Conservation (phyloP, 2,329 filamentous ascomycete genomes). For the Arthroderma sp. region DNA sequence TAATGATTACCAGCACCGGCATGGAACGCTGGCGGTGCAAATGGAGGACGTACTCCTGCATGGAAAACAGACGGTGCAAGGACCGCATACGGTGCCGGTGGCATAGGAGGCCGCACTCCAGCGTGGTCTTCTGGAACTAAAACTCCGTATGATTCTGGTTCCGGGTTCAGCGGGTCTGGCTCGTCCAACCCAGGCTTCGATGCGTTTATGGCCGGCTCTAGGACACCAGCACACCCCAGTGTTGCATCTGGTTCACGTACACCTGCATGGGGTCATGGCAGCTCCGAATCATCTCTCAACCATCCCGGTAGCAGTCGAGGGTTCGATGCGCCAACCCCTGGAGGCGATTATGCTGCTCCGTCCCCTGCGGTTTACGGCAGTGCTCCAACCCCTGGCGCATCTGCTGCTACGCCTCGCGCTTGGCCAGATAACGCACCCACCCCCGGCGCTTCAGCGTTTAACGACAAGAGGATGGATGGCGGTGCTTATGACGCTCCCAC, state of each 20-base stretch:
- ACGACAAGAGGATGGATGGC: slow-evolving; percentile 12
- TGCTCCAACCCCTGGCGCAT: slow-evolving; percentile 57
- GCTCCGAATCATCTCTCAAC: slow-evolving; percentile 18
- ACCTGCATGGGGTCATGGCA: slow-evolving; percentile 28
- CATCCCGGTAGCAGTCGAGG: slow-evolving; percentile 20
- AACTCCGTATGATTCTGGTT: slow-evolving; percentile 57
- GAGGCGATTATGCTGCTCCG: slow-evolving; percentile 50
- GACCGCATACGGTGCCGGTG: slow-evolving; percentile 52
- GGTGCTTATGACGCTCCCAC: slow-evolving; percentile 25
- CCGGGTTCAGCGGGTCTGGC: slow-evolving; percentile 37
- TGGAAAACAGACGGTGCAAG: slow-evolving; percentile 44
- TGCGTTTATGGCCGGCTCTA: slow-evolving; percentile 54
- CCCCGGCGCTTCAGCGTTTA: slow-evolving; percentile 27
- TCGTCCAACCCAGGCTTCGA: slow-evolving; percentile 58
- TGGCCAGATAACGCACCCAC: slow-evolving; percentile 34
- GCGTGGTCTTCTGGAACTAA: slow-evolving; percentile 68
- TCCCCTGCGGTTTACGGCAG: slow-evolving; percentile 44
- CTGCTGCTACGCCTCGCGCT: slow-evolving; percentile 39
- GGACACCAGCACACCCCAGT: slow-evolving; percentile 62
- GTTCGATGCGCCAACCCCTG: slow-evolving; percentile 65
- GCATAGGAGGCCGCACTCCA: slow-evolving; percentile 53
- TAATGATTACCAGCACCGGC: slow-evolving; percentile 24
- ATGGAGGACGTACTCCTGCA: slow-evolving; percentile 38
- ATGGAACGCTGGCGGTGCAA: slow-evolving; percentile 25
- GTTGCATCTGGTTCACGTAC: slow-evolving; percentile 37